Evolutionary conservation across 2,329 filamentous ascomycete species (phyloP), one percentile per base, ranked within the genome.

Genomic region (Neonectria punicea): DNA sequence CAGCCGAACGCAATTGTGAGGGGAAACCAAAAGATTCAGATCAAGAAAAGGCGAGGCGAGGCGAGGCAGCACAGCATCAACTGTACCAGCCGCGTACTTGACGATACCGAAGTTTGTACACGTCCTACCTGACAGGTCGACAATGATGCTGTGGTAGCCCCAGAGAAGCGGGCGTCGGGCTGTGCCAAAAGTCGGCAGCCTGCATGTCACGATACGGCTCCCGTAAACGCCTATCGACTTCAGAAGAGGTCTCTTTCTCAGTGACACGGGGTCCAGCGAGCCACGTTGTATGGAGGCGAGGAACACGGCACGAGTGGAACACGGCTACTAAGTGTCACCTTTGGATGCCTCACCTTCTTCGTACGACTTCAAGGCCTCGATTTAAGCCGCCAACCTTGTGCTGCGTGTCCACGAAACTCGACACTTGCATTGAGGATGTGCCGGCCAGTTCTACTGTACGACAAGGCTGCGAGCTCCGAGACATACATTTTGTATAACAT

Each of bases 351-450:
- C 53, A 54, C 54, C 32, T 43, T 11, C 39, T 43, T 43, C n/a
- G n/a, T 43, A 43, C 39, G n/a, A 43, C 18, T 10, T 18, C 25
- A 63, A 53, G 43, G n/a, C 32, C 50, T 36, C 36, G 44, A 46
- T 51, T 30, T 53, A 20, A 59, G 50, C 39, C 36, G 53, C 9
- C 28, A 25, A 49, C 56, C 34, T 53, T 50, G 56, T 56, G 34
- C 51, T 36, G 28, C 55, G 44, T 44, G 43, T 56, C 55, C 41
- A 43, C 20, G 44, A 34, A 47, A 50, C 43, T 63, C 25, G 36
- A 56, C 34, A 43, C 61, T 36, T 44, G 28, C 50, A 32, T 63
- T 55, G 53, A 55, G 55, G 22, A 56, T 66, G 34, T 55, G 34
- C 54, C 50, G 47, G 55, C 30, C 22, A 36, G 44, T 58, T 39